Evolutionary conservation across 75 land plant species (phyloP), one percentile per base, ranked within the genome.

Genomic region (Pinus taeda): DNA sequence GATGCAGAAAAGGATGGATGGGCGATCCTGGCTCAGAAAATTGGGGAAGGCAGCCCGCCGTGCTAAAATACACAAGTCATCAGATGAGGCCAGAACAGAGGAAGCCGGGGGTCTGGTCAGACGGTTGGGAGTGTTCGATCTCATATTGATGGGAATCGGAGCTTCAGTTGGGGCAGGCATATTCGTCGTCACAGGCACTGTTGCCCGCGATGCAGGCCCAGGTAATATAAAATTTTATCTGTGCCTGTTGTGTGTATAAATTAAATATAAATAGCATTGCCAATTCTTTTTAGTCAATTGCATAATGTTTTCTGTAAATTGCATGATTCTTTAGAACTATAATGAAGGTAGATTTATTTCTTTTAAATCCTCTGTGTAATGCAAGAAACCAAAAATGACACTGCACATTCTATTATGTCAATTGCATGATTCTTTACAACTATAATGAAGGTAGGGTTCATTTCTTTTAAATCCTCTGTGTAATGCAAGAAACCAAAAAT

Each of bases 91-190:
- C 6, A 20, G 4, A 11, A 11, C 33, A 6, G 85, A 79, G 13
- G 55, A 9, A 2, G 55, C 0, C 2, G 55, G 55, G 9, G 90
- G 82, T 30, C 88, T 96, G 36, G 79, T 75, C 18, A 87, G 98
- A 45, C 85, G 90, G 33, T 84, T 92, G 62, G 93, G 99, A 73
- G 42, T 92, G 59, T 69, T 87, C 78, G 99, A 96, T 64, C 89
- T 96, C 64, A 57, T 96, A 12, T 87, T 92, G 49, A 29, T 94
- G 60, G 95, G 95, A 15, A 83, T 92, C 60, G 98, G 95, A 55
- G 98, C 95, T 14, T 94, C 95, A 49, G 85, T 96, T 55, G 99
- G 98, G 42, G 95, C 99, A 36, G 98, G 99, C 33, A 92, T 96
- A 69, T 96, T 96, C 73, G 99, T 96, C 58, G 84, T 94, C 83